Conservation (phyloP, 306 rosid genomes). For the Herpetospermum pedunculosum region DNA sequence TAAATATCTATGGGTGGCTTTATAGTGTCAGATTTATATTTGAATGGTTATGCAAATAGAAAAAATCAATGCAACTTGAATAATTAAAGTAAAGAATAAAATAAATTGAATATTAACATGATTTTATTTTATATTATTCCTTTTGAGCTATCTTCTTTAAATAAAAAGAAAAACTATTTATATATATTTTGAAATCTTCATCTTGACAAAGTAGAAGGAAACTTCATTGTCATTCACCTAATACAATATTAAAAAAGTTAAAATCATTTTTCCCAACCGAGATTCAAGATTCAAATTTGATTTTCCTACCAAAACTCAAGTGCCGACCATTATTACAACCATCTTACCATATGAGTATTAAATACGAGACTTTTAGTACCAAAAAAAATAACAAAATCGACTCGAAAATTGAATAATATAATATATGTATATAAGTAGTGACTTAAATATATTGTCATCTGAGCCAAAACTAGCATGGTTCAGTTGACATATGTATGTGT, state of each 20-base stretch:
- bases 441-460: too few species aligned
- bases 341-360: not conserved
- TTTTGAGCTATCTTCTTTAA: not conserved
- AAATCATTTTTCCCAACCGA: not conserved
- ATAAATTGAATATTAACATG: not conserved
- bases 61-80: not conserved
- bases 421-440: too few species aligned
- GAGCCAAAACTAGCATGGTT: too few species aligned
- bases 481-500: too few species aligned
- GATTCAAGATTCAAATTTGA: not conserved
- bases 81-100: not conserved
- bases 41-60: not conserved
- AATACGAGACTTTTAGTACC: not conserved
- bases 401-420: too few species aligned
- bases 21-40: not conserved
- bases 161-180: too few species aligned
- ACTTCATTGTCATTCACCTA: not conserved
- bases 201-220: not conserved
- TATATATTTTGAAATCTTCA: too few species aligned
- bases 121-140: not conserved
- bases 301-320: not conserved
- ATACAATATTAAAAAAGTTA: not conserved
- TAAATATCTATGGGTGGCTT: not conserved
- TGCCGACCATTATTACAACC: not conserved
- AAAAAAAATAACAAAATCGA: too few species aligned